Evolutionary conservation across 495 filamentous ascomycete species (phyloP), one percentile per base, ranked within the genome.

Genomic region (Poronia punctata): DNA sequence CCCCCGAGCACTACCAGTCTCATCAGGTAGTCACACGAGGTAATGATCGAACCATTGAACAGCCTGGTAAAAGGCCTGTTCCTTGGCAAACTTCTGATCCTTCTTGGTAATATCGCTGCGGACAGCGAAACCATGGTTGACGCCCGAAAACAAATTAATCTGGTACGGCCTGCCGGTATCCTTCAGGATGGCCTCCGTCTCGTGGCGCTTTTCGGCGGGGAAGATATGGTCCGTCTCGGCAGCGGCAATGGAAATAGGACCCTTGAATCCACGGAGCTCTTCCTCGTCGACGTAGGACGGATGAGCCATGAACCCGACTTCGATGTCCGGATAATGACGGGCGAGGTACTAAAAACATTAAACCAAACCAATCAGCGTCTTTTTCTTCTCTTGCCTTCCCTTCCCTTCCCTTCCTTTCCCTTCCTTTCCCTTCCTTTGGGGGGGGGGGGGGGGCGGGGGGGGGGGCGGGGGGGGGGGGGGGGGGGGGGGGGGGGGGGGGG

Each of bases 21-120:
- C 15, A 1, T 19, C 11, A 33, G 25, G 22, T 51, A 73, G 33
- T 61, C 34, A 67, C 31, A 66, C 18, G 6, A 77, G 62, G 38
- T 57, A 60, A 30, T 60, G 50, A 40, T 83, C 72, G 53, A 93
- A 92, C 87, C 88, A 95, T 32, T 60, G 54, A 31, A 88, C 69
- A 38, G 86, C 86, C 68, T 93, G 86, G 39, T 71, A 54, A 56
- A 92, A 92, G 18, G 87, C 87, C 66, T 83, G 77, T 68, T 95
- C 85, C 74, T 88, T 89, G 34, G 85, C 82, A 46, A 71, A 92
- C 69, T 79, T 86, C 59, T 75, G 60, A 28, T 63, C 38, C 55
- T 73, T 76, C 39, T 80, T 70, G 48, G 46, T 73, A 27, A 75
- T 46, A 51, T 92, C 84, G 25, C 70, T 65, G 21, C 85, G 72